Evolutionary conservation across 257 asterid genomes (phyloP), one percentile per base, ranked within the genome.

Genomic region (Scutellaria baicalensis): DNA sequence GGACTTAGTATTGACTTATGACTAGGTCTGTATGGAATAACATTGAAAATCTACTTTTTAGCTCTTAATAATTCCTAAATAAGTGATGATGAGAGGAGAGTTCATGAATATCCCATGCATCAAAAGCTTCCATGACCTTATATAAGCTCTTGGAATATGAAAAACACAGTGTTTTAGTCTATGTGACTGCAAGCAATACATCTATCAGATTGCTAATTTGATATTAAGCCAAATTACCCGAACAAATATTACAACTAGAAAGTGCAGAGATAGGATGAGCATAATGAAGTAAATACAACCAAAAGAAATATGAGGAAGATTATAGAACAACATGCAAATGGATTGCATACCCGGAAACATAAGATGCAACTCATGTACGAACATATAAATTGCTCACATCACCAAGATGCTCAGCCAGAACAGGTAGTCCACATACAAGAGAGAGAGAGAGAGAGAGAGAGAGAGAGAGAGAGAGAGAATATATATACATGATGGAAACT

Each of bases 21-120:
- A 48, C 81, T 48, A 78, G 70, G 72, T 75, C 65, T 13, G 40
- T 62, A 47, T 63, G 71, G 79, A 83, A 86, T 81, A 81, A 81
- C 67, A 38, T 71, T 54, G 18, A 35, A 62, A 64, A 68, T 66
- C 68, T 50, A 67, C 77, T 70, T 8, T 64, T 65, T 55, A 74
- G 64, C 65, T 40, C 78, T 73, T 78, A 80, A 73, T 78, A 82
- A 72, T 17, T 48, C 49, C 75, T 59, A 59, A 81, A 85, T 73
- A 73, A 83, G 79, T 36, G 68, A 47, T 38, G 42, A 61, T n/a
- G 57, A 44, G 77, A 38, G 63, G 45, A 23, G 36, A 40, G 75
- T 50, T 69, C 27, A 40, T 18, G 57, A 55, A 21, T 73, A 61
- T 50, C 61, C 59, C 66, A 49, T 27, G 40, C 2, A 9, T 67